Evolutionary conservation across 805 yeast species (phyloP), one percentile per base, ranked within the genome.

Genomic region (Saccharomycopsis babjevae): DNA sequence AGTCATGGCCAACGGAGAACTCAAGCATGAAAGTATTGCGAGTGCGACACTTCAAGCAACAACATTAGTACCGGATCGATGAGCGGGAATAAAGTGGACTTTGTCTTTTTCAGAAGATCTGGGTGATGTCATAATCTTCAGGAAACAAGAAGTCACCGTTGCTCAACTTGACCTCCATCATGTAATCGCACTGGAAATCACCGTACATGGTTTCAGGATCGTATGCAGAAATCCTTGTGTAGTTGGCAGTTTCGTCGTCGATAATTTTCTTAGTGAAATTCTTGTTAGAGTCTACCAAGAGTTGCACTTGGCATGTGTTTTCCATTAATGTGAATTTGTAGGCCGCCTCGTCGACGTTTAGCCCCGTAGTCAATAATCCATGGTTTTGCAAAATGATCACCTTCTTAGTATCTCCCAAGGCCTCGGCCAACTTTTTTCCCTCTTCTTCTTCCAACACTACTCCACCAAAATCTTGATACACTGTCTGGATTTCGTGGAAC

Each of bases 341-440:
- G 1, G 89, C 89, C 11, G 92, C 91, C 72, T 85, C 91, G 67
- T 85, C 91, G 13, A 86, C 84, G 5, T 89, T 85, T 43, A 72
- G 65, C 30, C 92, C 93, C 5, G 83, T 86, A 1, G 91, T 86
- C 66, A 86, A 70, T 39, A 86, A 76, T 34, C 93, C 92, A 69
- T 86, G 93, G 75, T 86, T 86, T 70, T 81, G 86, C 65, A 86
- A 73, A 65, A 86, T 83, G 56, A 83, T 77, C 20, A 79, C 83
- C 65, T 80, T 79, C 43, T 81, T 82, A 61, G 78, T 73, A 39
- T 73, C 66, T 7, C 89, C 89, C 36, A 84, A 71, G 1, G 88
- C 84, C 38, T 72, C 70, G 5, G 91, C 90, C 60, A 86, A 78
- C 54, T 77, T 78, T 54, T 70, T 67, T 34, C 91, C 91, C 70